A percentile compares a stretch with the other conserved stretches of the same genome.
Conservation (phyloP, 2,329 filamentous ascomycete species). For the Rutstroemia sp. region DNA sequence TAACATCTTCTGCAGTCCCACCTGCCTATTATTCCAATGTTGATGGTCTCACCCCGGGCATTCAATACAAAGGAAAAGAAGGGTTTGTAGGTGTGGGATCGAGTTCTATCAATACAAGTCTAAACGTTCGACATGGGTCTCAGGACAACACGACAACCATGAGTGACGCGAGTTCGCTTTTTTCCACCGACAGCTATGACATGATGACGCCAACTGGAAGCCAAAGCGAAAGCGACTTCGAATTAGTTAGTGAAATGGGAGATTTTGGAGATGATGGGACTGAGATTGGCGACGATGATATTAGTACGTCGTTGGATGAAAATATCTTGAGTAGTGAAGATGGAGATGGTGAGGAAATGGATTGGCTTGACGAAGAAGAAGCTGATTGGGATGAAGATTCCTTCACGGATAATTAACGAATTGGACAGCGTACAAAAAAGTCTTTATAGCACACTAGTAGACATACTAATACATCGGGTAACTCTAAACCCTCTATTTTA, state of each 20-base stretch:
- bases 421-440: no score
- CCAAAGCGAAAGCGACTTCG: background rate
- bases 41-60: background rate
- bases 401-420: background rate
- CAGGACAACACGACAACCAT: background rate
- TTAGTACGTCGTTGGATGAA: background rate
- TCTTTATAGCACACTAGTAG: no score
- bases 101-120: background rate
- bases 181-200: slow-evolving; percentile 1
- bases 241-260: background rate
- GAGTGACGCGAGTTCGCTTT: background rate
- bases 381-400: background rate
- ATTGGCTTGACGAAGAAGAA: background rate
- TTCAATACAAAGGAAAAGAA: background rate
- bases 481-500: no score
- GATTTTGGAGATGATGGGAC: background rate
- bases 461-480: no score
- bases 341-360: background rate
- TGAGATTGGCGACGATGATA: background rate
- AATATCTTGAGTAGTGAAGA: background rate
- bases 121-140: background rate
- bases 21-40: slow-evolving; percentile 16
- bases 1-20: slow-evolving; percentile 34
- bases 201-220: slow-evolving; percentile 2
- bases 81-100: background rate